Base-by-base conservation (phyloP, 306 rosid genomes). In the Elaeagnus macrophylla region DNA sequence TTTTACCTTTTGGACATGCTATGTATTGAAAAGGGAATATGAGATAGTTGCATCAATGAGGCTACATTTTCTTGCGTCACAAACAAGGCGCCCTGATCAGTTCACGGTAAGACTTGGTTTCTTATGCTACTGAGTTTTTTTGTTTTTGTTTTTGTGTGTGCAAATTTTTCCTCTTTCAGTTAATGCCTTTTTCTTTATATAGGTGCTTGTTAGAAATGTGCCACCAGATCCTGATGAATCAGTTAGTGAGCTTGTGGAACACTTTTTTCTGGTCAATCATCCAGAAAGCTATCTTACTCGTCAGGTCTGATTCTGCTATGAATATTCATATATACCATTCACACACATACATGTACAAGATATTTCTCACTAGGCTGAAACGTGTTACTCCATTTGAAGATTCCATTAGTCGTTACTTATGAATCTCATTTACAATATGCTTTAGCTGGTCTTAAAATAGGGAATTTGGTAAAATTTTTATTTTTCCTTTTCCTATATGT, bases 211-310 rank as follows among this genome's bases (percentile, higher is more conserved):
- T 56, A 82, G 89, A 75, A 91, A 87, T 79, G 99, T 91, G 69
- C 99, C 99, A 47, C 87, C 89, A 8, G 99, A 91, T 76, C 81
- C 89, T 10, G 96, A 91, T 65, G 99, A 91, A 76, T 78, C 95
- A 17, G 71, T 91, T 58, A 60, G 78, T 53, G 89, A 91, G 77
- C 95, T 84, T n/a, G 96, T 91, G 68, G 99, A 91, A 59, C 99
- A 91, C 66, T 91, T 91, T 83, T 91, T 91, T 64, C 68, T 91
- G 77, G 99, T 91, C 78, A 91, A 91, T 59, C 96, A 91, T 79
- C 95, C 96, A 56, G 96, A 91, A 10, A 76, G 84, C 57, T 87
- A 82, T 78, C 85, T 87, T 59, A 82, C 87, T 48, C 78, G 82
- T 61, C 99, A 91, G 96, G 99, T 91, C 53, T 66, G 58, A 36